These are phyloP conservation scores for Paraurostyla sp. DNA, from an alignment of 73 alveolate genomes.

Conservation along the genomic window DNA sequence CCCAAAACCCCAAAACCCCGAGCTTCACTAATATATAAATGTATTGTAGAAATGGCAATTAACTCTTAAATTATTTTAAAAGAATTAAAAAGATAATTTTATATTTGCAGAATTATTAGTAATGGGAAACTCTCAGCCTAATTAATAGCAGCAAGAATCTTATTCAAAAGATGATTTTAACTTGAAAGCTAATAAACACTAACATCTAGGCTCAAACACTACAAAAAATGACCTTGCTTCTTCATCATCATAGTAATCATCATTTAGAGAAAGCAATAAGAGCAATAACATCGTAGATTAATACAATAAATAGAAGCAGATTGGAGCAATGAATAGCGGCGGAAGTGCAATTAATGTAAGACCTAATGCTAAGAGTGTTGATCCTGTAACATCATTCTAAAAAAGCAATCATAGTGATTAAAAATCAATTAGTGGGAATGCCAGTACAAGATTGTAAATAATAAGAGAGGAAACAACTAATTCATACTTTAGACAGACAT, in stretches of 20 bases:
- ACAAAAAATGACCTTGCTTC: neutral
- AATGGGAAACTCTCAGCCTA: constrained; percentile 27
- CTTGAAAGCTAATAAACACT: neutral
- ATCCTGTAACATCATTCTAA: no score
- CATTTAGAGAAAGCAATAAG: neutral
- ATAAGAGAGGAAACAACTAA: neutral
- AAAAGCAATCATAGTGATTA: no score
- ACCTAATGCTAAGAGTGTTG: no score
- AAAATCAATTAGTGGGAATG: no score
- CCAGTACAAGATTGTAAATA: neutral
- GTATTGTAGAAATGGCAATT: neutral
- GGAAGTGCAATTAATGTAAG: no score
- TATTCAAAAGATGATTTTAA: neutral
- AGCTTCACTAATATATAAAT: no score
- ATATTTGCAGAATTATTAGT: neutral
- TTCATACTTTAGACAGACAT: neutral
- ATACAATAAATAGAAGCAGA: neutral
- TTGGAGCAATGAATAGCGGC: neutral
- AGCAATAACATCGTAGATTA: neutral
- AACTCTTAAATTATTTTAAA: neutral
- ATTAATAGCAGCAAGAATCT: neutral
- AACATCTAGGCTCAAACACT: neutral
- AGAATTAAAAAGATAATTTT: constrained; percentile 2
- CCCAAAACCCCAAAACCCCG: constrained; percentile 25
- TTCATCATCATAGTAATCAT: neutral